Percentiles rank a stretch among this genome's conserved stretches.
These are phyloP conservation scores for Tetraselmis chui DNA, from an alignment of 139 green algal species.

Conservation along the genomic window DNA sequence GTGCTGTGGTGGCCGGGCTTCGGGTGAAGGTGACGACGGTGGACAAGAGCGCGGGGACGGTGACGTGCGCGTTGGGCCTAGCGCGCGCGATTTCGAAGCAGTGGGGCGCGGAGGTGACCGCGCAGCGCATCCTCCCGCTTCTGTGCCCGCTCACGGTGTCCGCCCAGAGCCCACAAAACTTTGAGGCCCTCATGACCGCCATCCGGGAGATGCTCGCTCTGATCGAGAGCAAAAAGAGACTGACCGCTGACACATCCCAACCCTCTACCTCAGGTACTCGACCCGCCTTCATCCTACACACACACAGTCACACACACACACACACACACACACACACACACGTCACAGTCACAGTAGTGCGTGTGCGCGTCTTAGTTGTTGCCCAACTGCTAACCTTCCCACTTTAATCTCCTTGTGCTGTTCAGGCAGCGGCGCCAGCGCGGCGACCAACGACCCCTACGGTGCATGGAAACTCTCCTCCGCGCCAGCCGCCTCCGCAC, in stretches of 20 bases:
- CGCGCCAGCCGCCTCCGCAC: no score
- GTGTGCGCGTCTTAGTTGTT: no score
- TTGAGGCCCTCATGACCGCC: neutral
- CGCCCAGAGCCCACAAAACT: neutral
- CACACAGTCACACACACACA: no score
- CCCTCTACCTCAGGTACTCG: neutral
- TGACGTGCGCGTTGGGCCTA: conserved; percentile 58
- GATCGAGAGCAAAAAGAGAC: neutral
- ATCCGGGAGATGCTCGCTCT: neutral
- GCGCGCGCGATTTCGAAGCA: conserved; percentile 42
- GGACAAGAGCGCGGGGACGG: conserved; percentile 56
- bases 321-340: no score
- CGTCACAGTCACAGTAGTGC: no score
- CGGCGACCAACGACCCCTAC: neutral
- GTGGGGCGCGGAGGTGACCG: conserved; percentile 41
- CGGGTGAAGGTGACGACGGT: conserved; percentile 55
- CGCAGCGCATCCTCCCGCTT: conserved; percentile 49
- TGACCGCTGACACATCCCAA: neutral
- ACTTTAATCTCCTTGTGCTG: no score
- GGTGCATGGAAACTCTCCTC: neutral
- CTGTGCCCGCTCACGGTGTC: conserved; percentile 49
- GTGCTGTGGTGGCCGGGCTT: no score
- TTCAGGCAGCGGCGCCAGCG: neutral
- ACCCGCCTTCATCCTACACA: no score
- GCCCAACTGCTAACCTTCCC: no score